Evolutionary conservation across 345 rosid species (phyloP).

Genomic region (Camelina sativa): DNA sequence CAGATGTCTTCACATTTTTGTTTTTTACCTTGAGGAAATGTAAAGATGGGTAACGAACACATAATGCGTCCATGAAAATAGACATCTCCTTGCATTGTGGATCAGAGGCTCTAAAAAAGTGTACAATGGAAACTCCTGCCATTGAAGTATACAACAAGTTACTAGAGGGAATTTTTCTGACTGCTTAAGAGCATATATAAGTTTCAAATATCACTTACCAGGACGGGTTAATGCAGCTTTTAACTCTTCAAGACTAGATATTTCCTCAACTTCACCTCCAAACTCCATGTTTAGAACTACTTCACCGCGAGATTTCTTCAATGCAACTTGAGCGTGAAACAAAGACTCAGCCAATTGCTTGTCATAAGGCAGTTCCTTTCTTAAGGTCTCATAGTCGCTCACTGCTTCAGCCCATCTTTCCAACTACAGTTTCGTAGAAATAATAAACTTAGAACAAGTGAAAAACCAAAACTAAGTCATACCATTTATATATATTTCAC

Average conservation of each 20-base stretch:
- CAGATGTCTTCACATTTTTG: not conserved
- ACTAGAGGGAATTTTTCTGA: not conserved
- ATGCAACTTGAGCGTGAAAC: constrained; percentile 90
- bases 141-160: constrained; percentile 17
- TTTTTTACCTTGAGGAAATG: constrained; percentile 78
- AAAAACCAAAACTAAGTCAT: constrained; percentile 17
- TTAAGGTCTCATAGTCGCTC: constrained; percentile 78
- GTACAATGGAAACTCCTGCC: constrained; percentile 81
- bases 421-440: constrained; percentile 54
- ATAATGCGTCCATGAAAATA: constrained; percentile 70
- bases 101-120: constrained; percentile 63
- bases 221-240: constrained; percentile 78
- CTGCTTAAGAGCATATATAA: constrained; percentile 10
- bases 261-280: constrained; percentile 93
- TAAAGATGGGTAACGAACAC: constrained; percentile 83
- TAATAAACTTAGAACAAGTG: constrained; percentile 4
- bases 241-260: constrained; percentile 72
- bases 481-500: constrained; percentile 43
- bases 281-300: constrained; percentile 92
- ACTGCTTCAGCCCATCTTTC: constrained; percentile 93
- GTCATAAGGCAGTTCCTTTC: constrained; percentile 81
- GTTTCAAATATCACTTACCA: constrained; percentile 47
- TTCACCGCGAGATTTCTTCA: constrained; percentile 93
- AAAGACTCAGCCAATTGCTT: constrained; percentile 85
- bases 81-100: constrained; percentile 86